Evolutionary conservation across 768 basidiomycete species (phyloP).

Genomic region (Rhizopogon vinicolor): DNA sequence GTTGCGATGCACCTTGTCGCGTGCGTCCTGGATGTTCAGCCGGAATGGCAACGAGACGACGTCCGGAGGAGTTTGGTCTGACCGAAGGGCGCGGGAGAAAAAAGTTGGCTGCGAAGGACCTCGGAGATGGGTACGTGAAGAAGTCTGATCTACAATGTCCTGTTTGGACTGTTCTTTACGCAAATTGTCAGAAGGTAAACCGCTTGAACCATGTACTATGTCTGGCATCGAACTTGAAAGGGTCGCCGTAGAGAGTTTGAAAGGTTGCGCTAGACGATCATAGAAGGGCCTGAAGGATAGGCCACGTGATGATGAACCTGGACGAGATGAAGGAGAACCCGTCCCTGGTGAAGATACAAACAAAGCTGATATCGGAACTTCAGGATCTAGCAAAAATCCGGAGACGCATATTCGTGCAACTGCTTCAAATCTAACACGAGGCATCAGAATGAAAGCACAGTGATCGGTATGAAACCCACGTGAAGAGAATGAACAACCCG

Average conservation of each 20-base stretch:
- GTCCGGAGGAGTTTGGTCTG: conserved; percentile 34
- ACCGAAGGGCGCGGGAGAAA: conserved; percentile 44
- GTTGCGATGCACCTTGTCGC: conserved; percentile 55
- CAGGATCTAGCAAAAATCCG: conserved; percentile 85
- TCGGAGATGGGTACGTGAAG: conserved; percentile 33
- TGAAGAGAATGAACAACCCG: conserved; percentile 78
- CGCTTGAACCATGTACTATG: background rate
- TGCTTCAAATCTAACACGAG: conserved; percentile 63
- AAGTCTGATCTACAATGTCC: background rate
- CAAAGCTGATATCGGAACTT: conserved; percentile 49
- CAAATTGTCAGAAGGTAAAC: background rate
- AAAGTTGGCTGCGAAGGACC: conserved; percentile 45
- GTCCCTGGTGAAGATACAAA: conserved; percentile 35
- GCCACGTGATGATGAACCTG: conserved; percentile 38
- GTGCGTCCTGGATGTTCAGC: conserved; percentile 50
- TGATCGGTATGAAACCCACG: conserved; percentile 42
- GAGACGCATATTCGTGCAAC: conserved; percentile 86
- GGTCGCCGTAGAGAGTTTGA: conserved; percentile 35
- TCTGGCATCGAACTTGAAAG: conserved; percentile 10
- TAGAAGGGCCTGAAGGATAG: conserved; percentile 41
- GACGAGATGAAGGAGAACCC: conserved; percentile 16
- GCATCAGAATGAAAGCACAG: background rate
- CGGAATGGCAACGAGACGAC: conserved; percentile 57
- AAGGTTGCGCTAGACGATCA: conserved; percentile 48
- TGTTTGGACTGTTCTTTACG: background rate